Percentiles rank a stretch among this genome's conserved stretches.
Conservation (phyloP, 306 rosid genomes). For the Cercis canadensis region DNA sequence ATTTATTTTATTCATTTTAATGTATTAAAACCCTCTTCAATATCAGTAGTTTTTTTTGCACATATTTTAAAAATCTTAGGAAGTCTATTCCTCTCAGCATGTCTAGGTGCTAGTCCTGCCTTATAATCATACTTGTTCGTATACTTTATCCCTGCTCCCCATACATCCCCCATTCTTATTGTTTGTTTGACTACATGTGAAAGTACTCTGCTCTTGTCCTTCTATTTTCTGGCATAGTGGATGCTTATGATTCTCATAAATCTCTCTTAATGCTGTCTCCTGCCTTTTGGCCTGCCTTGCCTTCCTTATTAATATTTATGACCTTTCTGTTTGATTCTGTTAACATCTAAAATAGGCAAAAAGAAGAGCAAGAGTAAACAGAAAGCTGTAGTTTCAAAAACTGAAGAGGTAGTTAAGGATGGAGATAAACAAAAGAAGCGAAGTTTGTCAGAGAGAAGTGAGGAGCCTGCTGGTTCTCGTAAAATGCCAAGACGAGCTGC, state of each 20-base stretch:
- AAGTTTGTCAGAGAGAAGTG: constrained; percentile 44
- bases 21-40: no score
- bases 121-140: background rate
- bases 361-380: constrained; percentile 39
- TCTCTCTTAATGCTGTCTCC: constrained; percentile 3
- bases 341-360: constrained; percentile 36
- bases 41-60: no score
- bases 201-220: background rate
- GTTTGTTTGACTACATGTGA: background rate
- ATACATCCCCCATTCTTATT: constrained; percentile 8
- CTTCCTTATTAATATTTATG: background rate
- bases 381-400: constrained; percentile 25
- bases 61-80: no score
- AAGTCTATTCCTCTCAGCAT: no score
- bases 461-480: constrained; percentile 55
- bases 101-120: constrained; percentile 24
- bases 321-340: background rate
- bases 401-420: constrained; percentile 41
- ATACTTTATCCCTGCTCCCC: background rate
- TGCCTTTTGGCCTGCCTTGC: background rate
- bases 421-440: constrained; percentile 61
- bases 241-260: constrained; percentile 15
- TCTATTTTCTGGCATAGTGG: constrained; percentile 4
- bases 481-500: constrained; percentile 94
- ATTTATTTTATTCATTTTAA: no score